These are phyloP conservation scores for Lepiota venenata DNA, from an alignment of 768 basidiomycete genomes.

Conservation along the genomic window DNA sequence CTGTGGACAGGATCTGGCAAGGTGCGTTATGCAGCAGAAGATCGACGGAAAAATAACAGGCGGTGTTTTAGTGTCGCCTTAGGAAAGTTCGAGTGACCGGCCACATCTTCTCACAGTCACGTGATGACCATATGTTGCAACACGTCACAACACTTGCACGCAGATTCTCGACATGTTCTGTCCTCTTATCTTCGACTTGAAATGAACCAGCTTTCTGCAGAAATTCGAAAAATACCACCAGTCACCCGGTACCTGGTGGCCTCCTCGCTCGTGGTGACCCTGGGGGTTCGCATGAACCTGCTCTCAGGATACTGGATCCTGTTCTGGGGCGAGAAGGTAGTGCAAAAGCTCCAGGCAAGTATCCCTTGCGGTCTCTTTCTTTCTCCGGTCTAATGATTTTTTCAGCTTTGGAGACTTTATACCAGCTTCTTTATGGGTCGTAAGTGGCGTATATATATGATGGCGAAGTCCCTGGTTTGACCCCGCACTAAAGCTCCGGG, in stretches of 20 bases:
- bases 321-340: conserved; percentile 47
- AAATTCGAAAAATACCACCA: conserved; percentile 79
- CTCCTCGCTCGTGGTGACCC: conserved; percentile 58
- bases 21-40: no score
- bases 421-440: conserved; percentile 73
- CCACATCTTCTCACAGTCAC: not conserved
- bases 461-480: not conserved
- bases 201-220: conserved; percentile 49
- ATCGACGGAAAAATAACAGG: no score
- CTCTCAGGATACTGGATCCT: conserved; percentile 51
- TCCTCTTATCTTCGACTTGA: not conserved
- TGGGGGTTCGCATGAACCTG: conserved; percentile 53
- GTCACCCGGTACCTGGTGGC: conserved; percentile 70
- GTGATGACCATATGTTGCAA: not conserved
- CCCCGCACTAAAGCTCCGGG: conserved; percentile 1
- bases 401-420: conserved; percentile 68
- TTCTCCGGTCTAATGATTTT: not conserved
- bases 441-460: not conserved
- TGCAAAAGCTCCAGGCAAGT: conserved; percentile 50
- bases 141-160: not conserved
- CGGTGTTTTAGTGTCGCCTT: no score
- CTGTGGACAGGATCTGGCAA: no score
- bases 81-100: no score
- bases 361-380: not conserved
- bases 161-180: no score